A percentile compares a stretch with the other conserved stretches of the same genome.
Conservation (phyloP, 306 rosid species). For the Vigna radiata region DNA sequence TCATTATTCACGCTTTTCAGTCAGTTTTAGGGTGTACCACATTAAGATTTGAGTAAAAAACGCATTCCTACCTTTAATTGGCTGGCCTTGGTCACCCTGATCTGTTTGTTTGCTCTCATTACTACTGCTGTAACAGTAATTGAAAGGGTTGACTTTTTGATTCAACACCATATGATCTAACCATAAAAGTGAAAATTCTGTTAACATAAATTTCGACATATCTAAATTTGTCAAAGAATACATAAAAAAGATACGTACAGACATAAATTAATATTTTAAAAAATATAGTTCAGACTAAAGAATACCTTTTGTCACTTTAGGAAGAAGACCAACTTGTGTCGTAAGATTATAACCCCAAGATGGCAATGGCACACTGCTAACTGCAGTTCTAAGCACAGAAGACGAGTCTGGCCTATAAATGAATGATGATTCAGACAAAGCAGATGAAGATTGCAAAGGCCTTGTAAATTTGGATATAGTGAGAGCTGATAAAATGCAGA, state of each 20-base stretch:
- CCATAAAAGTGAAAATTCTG: conserved; percentile 27
- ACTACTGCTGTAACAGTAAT: conserved; percentile 58
- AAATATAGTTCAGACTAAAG: conserved; percentile 10
- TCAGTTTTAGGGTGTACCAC: not conserved
- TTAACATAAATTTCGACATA: not conserved
- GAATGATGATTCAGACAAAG: conserved; percentile 52
- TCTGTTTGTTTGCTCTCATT: conserved; percentile 56
- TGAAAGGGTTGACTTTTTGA: conserved; percentile 46
- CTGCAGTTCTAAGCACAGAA: conserved; percentile 56
- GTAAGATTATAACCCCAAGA: conserved; percentile 61
- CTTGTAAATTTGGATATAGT: conserved; percentile 47
- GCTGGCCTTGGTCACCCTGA: conserved; percentile 41
- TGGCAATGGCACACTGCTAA: conserved; percentile 51
- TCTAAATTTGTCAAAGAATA: not conserved
- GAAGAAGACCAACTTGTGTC: conserved; percentile 43
- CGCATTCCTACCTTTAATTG: conserved; percentile 51
- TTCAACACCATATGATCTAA: conserved; percentile 51
- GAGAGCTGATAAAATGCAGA: conserved; percentile 51
- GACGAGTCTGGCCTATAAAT: conserved; percentile 60
- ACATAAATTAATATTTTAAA: not conserved
- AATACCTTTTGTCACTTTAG: conserved; percentile 65
- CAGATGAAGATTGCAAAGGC: conserved; percentile 58
- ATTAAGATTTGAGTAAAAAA: not conserved
- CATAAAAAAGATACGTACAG: conserved; percentile 1
- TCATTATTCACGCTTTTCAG: not conserved